phyloP scores from a whole-genome alignment of 805 yeast species.

The Candida vaughaniae region DNA sequence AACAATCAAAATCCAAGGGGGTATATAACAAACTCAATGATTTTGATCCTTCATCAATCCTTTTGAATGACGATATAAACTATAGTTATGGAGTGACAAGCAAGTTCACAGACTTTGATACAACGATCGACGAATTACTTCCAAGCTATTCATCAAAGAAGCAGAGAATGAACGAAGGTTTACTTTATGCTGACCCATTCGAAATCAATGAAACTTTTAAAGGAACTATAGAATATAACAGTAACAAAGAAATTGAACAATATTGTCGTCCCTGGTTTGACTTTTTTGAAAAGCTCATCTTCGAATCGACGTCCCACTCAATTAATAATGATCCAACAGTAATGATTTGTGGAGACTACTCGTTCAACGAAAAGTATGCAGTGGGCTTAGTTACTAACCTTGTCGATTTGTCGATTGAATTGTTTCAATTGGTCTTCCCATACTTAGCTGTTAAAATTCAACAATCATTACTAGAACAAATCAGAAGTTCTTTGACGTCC shows the following conservation, averaged over 20 bases:
- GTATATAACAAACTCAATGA: conserved; percentile 21
- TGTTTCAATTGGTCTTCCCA: conserved; percentile 71
- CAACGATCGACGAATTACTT: conserved; percentile 24
- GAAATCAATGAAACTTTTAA: conserved; percentile 8
- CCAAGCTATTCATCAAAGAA: not conserved
- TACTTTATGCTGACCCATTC: conserved; percentile 15
- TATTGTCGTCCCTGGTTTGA: conserved; percentile 28
- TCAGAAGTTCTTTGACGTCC: conserved; percentile 53
- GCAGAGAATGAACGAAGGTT: not conserved
- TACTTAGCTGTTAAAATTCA: conserved; percentile 75
- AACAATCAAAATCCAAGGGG: conserved; percentile 20
- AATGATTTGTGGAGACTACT: conserved; percentile 25
- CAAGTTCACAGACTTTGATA: conserved; percentile 31
- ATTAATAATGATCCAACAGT: conserved; percentile 34
- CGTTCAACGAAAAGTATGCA: conserved; percentile 22
- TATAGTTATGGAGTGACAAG: conserved; percentile 56
- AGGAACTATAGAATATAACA: conserved; percentile 6
- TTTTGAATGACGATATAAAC: conserved; percentile 50
- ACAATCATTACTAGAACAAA: conserved; percentile 79
- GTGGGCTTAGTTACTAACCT: conserved; percentile 37
- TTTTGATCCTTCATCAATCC: conserved; percentile 18
- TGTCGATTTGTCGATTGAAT: conserved; percentile 76
- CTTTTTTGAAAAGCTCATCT: conserved; percentile 24
- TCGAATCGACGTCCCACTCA: conserved; percentile 23
- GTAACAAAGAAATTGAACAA: conserved; percentile 19